Evolutionary conservation across 805 yeast species (phyloP), one percentile per base, ranked within the genome.

Genomic region (Ogataea dorogensis): DNA sequence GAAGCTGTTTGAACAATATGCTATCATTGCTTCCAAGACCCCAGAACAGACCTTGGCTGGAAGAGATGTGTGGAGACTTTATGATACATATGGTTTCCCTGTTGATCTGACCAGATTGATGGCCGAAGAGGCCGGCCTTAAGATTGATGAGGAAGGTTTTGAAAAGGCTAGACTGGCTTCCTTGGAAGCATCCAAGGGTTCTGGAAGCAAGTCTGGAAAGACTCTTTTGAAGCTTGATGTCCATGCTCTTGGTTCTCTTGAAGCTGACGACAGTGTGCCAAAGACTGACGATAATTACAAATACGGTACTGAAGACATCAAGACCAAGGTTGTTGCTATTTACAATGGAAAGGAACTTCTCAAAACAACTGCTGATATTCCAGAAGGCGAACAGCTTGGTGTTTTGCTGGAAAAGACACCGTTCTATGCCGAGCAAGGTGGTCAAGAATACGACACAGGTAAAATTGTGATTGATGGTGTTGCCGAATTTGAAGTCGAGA

Each of bases 371-470:
- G 19, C 26, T 3, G 70, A 65, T 22, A 22, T 49, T 12, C 39
- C 56, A 4, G 59, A 67, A 17, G 58, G 51, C 20, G 67, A 66
- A 43, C 87, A 85, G 59, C 65, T 73, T 49, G 99, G 99, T 61
- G 64, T 93, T 35, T 61, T 93, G 32, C 71, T 93, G 42, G 94
- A 93, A 60, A 83, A 78, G 62, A 86, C 98, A 17, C 93, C 94
- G 61, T 87, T 93, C 66, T 93, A 93, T 58, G 98, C 98, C 33
- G 99, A 93, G 69, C 94, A 86, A 66, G 99, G 99, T 78, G 99
- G 99, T 58, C 99, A 93, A 72, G 97, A 88, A 64, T 83, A 74
- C 57, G 99, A 93, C 61, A 84, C 94, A 27, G 99, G 99, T 65
- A 83, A 77, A 63, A 73, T 93, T 47, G 89, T 87, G 33, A 79